Evolutionary conservation across 768 basidiomycete genomes (phyloP), one percentile per base, ranked within the genome.

Genomic region (Symmetrospora coprosmae): DNA sequence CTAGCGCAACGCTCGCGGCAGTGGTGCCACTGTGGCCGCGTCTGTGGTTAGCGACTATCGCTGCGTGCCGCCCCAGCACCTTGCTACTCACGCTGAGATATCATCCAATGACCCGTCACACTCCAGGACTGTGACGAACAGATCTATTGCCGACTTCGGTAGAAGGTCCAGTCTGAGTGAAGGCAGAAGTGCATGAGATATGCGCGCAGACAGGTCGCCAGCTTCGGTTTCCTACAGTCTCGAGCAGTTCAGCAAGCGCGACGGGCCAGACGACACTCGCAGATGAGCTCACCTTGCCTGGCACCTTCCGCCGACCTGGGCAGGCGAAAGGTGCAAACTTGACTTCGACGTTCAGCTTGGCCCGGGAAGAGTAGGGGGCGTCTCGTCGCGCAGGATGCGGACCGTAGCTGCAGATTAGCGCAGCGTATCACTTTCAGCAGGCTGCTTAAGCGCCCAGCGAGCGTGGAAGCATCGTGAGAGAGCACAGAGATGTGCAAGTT

Each of bases 261-360:
- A 25, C 11, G 11, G 25, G 27, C 28, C 3, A 37, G 11, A 28
- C 23, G 23, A 19, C 17, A 25, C 4, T 17, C 8, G 9, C 16
- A 41, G 6, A 0, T 16, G 6, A 21, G 46, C 84, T 74, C 73
- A 92, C 92, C 64, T 86, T 82, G 67, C 92, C 79, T 0, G 92
- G 92, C 6, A 85, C 56, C 46, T 60, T 83, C 69, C 85, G 77
- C 66, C 92, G 76, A 16, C 76, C 78, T 28, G 75, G 73, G 66
- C 84, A 88, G 7, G 94, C 88, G 71, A 92, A 99, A 0, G 94
- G 94, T 1, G 91, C 80, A 68, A 91, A 96, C 73, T 96, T 96
- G 50, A 97, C 87, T 73, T 97, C 91, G 6, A 99, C 86, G 62
- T 89, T 96, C 50, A 99, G 73, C 52, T 79, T 80, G 1, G 92